Evolutionary conservation across 768 basidiomycete species (phyloP).

Genomic region (Lanmaoa rubissima): DNA sequence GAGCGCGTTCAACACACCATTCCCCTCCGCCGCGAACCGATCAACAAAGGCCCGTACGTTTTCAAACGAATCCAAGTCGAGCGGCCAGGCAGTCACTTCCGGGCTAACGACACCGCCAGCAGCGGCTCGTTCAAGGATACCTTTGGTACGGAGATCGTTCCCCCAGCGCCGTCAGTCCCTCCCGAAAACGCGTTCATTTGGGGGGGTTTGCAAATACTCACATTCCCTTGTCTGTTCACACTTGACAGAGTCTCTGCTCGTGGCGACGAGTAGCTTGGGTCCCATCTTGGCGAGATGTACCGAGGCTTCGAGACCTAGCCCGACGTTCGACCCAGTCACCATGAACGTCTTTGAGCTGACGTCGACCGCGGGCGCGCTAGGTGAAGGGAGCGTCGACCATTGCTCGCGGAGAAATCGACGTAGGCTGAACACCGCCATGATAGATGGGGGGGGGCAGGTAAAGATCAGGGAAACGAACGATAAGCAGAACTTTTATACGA

Average conservation of each 20-base stretch:
- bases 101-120: neutral
- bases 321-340: slow-evolving; percentile 49
- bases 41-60: slow-evolving; percentile 32
- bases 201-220: neutral
- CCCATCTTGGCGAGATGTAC: slow-evolving; percentile 33
- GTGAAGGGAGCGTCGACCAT: slow-evolving; percentile 12
- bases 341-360: slow-evolving; percentile 46
- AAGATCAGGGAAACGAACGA: neutral
- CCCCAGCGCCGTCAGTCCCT: too few relatives aligned
- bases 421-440: neutral
- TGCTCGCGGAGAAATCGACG: slow-evolving; percentile 19
- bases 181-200: too few relatives aligned
- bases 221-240: slow-evolving; percentile 19
- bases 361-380: neutral
- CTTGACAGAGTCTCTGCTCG: slow-evolving; percentile 29
- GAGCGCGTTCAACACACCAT: slow-evolving; percentile 25
- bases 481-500: neutral
- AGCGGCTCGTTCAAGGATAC: slow-evolving; percentile 5
- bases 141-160: too few relatives aligned
- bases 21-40: slow-evolving; percentile 24
- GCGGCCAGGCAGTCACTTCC: slow-evolving; percentile 28
- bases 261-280: slow-evolving; percentile 32
- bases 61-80: slow-evolving; percentile 32
- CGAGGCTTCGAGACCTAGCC: slow-evolving; percentile 26
- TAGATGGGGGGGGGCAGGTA: too few relatives aligned